These are phyloP conservation scores for Penicillium samsonianum DNA, from an alignment of 495 filamentous ascomycete species.

Conservation along the genomic window DNA sequence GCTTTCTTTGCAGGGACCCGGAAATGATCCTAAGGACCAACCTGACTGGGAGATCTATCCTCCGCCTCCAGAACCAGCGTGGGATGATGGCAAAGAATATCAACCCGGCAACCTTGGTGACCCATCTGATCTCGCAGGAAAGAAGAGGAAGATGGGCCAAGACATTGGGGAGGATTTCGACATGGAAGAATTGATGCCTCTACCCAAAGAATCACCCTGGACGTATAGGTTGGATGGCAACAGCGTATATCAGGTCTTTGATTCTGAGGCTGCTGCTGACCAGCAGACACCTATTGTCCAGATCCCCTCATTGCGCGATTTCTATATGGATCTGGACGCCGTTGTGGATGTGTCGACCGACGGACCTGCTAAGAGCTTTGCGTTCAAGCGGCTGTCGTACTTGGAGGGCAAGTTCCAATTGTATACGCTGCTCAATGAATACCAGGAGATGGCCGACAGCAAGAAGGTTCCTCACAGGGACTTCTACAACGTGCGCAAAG, in stretches of 20 bases:
- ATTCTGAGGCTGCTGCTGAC: conserved; percentile 58
- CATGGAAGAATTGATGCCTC: conserved; percentile 69
- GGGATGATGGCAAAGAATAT: conserved; percentile 69
- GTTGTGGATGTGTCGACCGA: conserved; percentile 84
- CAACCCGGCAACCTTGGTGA: conserved; percentile 23
- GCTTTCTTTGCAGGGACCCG: conserved; percentile 77
- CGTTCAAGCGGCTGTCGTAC: conserved; percentile 90
- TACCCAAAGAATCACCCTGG: conserved; percentile 64
- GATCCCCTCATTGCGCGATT: conserved; percentile 88
- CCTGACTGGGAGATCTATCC: conserved; percentile 88
- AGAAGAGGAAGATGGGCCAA: conserved; percentile 81
- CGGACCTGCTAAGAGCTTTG: conserved; percentile 95
- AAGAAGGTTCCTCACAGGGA: conserved; percentile 96
- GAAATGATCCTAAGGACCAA: conserved; percentile 85
- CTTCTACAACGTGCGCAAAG: conserved; percentile 98
- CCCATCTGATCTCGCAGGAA: conserved; percentile 32
- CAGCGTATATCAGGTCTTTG: conserved; percentile 90
- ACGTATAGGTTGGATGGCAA: conserved; percentile 78
- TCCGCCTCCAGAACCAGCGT: conserved; percentile 83
- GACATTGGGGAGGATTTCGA: conserved; percentile 91
- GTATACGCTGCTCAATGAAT: conserved; percentile 88
- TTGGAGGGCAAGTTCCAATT: conserved; percentile 96
- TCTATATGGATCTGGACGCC: conserved; percentile 90
- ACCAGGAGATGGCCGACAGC: conserved; percentile 96
- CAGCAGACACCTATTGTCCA: conserved; percentile 67